Evolutionary conservation across 2,329 filamentous ascomycete species (phyloP).

Genomic region (Neurospora sp.): DNA sequence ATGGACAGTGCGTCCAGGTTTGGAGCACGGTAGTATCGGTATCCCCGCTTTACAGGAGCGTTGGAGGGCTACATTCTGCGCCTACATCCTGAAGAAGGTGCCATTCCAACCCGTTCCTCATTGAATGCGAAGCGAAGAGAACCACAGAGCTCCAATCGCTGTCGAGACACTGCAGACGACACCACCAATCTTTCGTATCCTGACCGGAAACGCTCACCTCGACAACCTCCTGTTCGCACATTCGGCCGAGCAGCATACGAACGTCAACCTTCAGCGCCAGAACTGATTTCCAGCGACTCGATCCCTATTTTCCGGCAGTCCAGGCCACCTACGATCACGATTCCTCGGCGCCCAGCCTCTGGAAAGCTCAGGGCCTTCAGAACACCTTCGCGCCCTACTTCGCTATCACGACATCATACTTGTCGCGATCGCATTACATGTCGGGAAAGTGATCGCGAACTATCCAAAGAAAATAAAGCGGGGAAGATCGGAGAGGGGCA

Average conservation of each 20-base stretch:
- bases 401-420: not conserved
- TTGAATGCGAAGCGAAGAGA: not conserved
- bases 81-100: not conserved
- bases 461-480: not conserved
- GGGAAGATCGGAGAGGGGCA: not conserved
- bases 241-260: not conserved
- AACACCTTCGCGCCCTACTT: not conserved
- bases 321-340: slow-evolving; percentile 15
- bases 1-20: not conserved
- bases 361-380: not conserved
- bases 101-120: not conserved
- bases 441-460: not conserved
- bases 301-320: not conserved
- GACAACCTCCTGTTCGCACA: not conserved
- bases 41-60: not conserved
- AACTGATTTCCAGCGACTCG: not conserved
- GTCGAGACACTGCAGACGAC: not conserved
- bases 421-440: not conserved
- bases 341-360: slow-evolving; percentile 32
- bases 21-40: not conserved
- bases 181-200: not conserved
- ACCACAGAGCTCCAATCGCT: not conserved
- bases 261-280: not conserved
- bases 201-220: not conserved
- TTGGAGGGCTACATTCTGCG: not conserved